Base-by-base conservation (phyloP, 116 monocot genomes). In the Zostera marina region DNA sequence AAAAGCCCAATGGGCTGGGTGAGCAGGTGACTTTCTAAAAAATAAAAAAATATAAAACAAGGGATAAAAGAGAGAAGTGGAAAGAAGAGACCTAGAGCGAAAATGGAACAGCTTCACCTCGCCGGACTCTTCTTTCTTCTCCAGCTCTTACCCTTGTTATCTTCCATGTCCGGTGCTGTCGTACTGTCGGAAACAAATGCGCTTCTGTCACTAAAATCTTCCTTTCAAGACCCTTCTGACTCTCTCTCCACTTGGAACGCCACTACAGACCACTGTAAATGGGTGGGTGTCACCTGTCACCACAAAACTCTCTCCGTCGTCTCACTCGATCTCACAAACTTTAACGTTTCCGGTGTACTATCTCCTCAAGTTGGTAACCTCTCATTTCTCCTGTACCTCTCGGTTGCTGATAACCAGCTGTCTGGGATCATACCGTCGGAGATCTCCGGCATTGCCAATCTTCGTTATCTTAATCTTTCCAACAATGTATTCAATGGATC, bases 401-500 rank as follows among this genome's bases (percentile, higher is more conserved):
- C 70, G 43, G 52, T 32, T 42, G 70, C 77, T 42, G 66, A 32
- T 15, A 77, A 77, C 73, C 32, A 52, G 43, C 41, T 83, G 55
- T 72, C 83, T 45, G 83, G 83, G 22, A 67, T 68, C 21, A 66
- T 89, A n/a, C 88, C 88, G 17, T 26, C 56, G 9, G 66, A 61
- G 15, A 63, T 85, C 23, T 77, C 79, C 63, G 67, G 48, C 52
- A 32, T 75, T 26, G 21, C 79, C 42, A 26, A 54, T 40, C 81
- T 91, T 60, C 76, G 69, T 43, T 41, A 63, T 55, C 85, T 91
- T 58, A 80, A 85, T 49, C 77, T 91, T 61, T 82, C 85, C 53
- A 78, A 82, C 68, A 91, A 91, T 65, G 41, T 78, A 65, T 73
- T 91, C 82, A 79, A 82, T 48, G 73, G 72, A 14, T 58, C 63